These are phyloP conservation scores for Pythium scleroteichum DNA, from an alignment of 352 stramenopile genomes.

Conservation along the genomic window DNA sequence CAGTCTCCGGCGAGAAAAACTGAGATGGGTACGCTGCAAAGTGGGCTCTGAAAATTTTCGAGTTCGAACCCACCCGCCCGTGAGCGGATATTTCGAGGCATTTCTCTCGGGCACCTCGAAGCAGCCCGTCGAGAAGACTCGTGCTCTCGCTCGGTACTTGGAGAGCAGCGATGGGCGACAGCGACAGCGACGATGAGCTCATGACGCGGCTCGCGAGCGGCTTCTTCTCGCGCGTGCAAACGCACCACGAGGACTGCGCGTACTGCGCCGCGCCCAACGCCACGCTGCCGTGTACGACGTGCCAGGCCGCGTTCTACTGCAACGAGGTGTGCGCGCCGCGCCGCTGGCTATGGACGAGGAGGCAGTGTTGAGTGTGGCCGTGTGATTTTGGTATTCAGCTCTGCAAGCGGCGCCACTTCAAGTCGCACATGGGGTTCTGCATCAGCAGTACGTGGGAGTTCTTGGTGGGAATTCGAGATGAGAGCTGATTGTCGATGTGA, in stretches of 20 bases:
- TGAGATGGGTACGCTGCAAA: too few relatives aligned
- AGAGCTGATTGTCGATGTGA: too few relatives aligned
- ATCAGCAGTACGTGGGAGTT: slow-evolving; percentile 56
- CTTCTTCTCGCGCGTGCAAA: slow-evolving; percentile 31
- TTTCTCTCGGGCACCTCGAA: slow-evolving; percentile 12
- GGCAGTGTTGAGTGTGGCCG: background rate
- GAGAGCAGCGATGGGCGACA: slow-evolving; percentile 50
- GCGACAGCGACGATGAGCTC: slow-evolving; percentile 88
- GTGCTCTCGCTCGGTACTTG: background rate
- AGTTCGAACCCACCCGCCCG: slow-evolving; percentile 12
- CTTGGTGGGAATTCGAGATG: too few relatives aligned
- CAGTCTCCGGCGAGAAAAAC: too few relatives aligned
- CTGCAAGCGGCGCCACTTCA: slow-evolving; percentile 73
- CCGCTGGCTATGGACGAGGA: background rate
- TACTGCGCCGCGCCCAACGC: slow-evolving; percentile 69
- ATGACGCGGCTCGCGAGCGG: slow-evolving; percentile 66
- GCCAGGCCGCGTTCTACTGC: slow-evolving; percentile 68
- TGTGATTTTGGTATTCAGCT: too few relatives aligned
- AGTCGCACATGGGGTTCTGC: slow-evolving; percentile 67
- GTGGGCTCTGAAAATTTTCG: too few relatives aligned
- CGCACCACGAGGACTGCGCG: slow-evolving; percentile 58
- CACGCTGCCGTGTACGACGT: slow-evolving; percentile 63
- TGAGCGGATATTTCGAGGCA: slow-evolving; percentile 25
- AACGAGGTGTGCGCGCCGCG: slow-evolving; percentile 40
- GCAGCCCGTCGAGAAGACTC: background rate